Conservation (phyloP, 2,329 filamentous ascomycete genomes). For the Diaporthe sp. region DNA sequence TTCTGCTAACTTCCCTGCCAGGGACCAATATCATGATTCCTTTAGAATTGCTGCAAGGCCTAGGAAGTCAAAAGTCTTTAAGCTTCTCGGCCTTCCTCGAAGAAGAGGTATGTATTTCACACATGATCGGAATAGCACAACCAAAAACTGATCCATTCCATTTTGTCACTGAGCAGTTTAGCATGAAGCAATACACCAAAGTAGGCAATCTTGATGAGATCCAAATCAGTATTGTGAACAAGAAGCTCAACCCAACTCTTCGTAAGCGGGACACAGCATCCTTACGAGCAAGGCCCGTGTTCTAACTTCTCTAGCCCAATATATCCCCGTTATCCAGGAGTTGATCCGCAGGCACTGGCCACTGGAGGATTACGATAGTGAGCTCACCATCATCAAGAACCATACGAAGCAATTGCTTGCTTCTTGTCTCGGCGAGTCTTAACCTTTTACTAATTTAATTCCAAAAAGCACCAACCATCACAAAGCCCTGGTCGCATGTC, state of each 20-base stretch:
- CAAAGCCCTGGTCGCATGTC: slow-evolving; percentile 13
- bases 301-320: background rate
- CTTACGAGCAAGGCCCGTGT: fast-evolving
- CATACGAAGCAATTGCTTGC: too few species aligned
- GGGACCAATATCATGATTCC: slow-evolving; percentile 1
- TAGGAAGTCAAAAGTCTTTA: background rate
- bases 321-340: background rate
- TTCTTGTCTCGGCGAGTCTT: background rate
- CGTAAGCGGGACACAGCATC: background rate
- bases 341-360: slow-evolving; percentile 8
- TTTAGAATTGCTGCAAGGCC: background rate
- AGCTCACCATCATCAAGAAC: background rate
- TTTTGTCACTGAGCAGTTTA: background rate
- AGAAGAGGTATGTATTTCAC: background rate
- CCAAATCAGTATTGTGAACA: background rate
- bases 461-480: background rate
- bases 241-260: slow-evolving; percentile 8
- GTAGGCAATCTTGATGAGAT: background rate
- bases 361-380: background rate
- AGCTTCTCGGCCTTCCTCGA: slow-evolving; percentile 7
- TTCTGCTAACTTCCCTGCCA: background rate
- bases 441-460: background rate
- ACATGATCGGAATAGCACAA: fast-evolving
- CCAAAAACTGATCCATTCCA: background rate
- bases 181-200: slow-evolving; percentile 19